Base-by-base conservation (phyloP, 345 rosid species). In the Cochlearia excelsa region DNA sequence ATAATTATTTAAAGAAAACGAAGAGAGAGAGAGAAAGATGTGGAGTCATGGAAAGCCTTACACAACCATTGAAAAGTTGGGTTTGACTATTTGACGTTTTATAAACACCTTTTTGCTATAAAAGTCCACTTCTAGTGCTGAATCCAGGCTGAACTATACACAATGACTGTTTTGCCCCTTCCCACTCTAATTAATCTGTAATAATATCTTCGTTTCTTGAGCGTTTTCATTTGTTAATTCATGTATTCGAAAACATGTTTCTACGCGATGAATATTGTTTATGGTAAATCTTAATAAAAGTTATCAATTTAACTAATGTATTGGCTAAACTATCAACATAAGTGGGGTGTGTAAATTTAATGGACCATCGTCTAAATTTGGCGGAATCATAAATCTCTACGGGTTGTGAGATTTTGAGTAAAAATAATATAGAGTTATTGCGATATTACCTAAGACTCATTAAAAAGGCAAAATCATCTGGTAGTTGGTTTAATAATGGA, bases 11-110 rank as follows among this genome's bases (percentile, higher is more conserved):
- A 62, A 30, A 53, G 6, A 42, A 6, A 39, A 27, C 71, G 57
- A 6, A 39, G 59, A 52, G 59, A 52, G 3, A 64, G 51, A 79
- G 66, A 77, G 40, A 68, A 68, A 84, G 73, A 80, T 81, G 89
- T 80, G 91, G 88, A 85, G 67, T 74, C 66, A 49, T 79, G n/a
- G 4, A 54, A 54, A 47, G 51, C 62, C 60, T 51, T 41, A 10
- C 62, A 65, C 62, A 65, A 39, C 9, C 11, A 5, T 59, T 68
- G 57, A 68, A 68, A 68, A 69, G 45, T 61, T 61, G 68, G 33
- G n/a, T 69, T 69, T 69, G 73, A 69, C 73, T 54, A 62, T 61
- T 69, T 69, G 23, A 16, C 23, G 23, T 16, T 16, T 16, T 16
- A 16, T 66, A 30, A 1, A 7, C 2, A n/a, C 41, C 5, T 28